Conservation (phyloP, 169 alveolate species). For the Plasmodium coatneyi region DNA sequence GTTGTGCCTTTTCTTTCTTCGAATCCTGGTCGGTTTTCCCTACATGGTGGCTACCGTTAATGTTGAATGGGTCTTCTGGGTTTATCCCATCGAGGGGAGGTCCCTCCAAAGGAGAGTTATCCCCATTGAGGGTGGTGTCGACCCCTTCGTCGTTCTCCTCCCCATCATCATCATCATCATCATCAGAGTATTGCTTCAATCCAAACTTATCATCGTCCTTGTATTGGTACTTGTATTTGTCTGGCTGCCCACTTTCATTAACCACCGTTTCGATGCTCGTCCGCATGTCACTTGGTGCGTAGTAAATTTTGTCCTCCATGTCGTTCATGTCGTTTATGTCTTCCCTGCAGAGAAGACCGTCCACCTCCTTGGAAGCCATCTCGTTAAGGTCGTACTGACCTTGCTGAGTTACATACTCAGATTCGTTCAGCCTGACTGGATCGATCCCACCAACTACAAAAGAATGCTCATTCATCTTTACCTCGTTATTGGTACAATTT, state of each 20-base stretch:
- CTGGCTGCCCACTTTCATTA: slow-evolving; percentile 11
- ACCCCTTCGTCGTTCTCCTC: background rate
- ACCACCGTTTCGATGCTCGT: slow-evolving; percentile 25
- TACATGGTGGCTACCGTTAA: background rate
- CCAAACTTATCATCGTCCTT: background rate
- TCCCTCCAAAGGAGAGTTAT: background rate
- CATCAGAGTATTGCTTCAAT: no score
- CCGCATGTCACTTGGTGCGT: slow-evolving; percentile 52
- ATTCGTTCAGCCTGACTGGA: background rate
- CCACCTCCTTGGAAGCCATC: background rate
- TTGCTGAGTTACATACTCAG: background rate
- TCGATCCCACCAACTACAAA: background rate
- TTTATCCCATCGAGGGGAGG: background rate
- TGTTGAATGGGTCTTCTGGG: background rate
- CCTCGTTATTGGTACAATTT: background rate
- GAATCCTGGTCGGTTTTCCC: background rate
- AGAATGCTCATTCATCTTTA: background rate
- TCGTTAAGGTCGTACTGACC: background rate
- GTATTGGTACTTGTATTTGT: background rate
- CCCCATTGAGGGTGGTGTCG: background rate
- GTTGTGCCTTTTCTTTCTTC: background rate
- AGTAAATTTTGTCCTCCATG: slow-evolving; percentile 22
- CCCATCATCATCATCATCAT: no score
- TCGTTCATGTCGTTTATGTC: background rate
- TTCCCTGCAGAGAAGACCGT: background rate